phyloP scores from a whole-genome alignment of 139 green algal genomes.

The Eudorina sp. region DNA sequence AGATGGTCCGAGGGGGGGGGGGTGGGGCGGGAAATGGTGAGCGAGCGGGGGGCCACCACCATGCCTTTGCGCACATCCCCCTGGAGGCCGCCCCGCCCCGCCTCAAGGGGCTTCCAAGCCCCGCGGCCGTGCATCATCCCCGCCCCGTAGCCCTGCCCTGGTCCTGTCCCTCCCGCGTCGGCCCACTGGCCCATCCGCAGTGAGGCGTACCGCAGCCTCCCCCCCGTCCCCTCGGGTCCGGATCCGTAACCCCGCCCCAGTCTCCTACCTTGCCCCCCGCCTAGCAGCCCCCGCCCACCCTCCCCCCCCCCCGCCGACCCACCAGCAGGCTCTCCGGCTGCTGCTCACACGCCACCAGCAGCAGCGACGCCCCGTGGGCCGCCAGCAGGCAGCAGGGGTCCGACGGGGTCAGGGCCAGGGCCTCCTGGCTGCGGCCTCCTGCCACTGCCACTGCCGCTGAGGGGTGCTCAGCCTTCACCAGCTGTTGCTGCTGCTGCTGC shows the following conservation, averaged over 20 bases:
- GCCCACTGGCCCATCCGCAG: too few relatives aligned
- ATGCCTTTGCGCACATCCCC: too few relatives aligned
- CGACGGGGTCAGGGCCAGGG: not conserved
- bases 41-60: too few relatives aligned
- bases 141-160: too few relatives aligned
- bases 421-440: not conserved
- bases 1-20: too few relatives aligned
- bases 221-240: too few relatives aligned
- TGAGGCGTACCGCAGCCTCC: too few relatives aligned
- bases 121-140: too few relatives aligned
- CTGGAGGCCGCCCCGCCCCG: too few relatives aligned
- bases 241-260: not conserved
- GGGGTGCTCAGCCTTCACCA: not conserved
- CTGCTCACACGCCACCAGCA: conserved; percentile 44
- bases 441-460: not conserved
- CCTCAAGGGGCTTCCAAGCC: too few relatives aligned
- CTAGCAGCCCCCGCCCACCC: not conserved
- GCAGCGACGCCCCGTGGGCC: conserved; percentile 11
- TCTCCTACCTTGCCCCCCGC: not conserved
- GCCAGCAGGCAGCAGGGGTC: conserved; percentile 18
- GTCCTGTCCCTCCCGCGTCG: too few relatives aligned
- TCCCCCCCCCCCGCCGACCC: not conserved
- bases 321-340: conserved; percentile 42
- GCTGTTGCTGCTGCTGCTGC: not conserved
- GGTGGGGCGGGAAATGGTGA: not conserved